Percentiles rank a stretch among this genome's conserved stretches.
Evolutionary conservation across 768 basidiomycete species (phyloP).

Genomic region (Leucocoprinus sp.): DNA sequence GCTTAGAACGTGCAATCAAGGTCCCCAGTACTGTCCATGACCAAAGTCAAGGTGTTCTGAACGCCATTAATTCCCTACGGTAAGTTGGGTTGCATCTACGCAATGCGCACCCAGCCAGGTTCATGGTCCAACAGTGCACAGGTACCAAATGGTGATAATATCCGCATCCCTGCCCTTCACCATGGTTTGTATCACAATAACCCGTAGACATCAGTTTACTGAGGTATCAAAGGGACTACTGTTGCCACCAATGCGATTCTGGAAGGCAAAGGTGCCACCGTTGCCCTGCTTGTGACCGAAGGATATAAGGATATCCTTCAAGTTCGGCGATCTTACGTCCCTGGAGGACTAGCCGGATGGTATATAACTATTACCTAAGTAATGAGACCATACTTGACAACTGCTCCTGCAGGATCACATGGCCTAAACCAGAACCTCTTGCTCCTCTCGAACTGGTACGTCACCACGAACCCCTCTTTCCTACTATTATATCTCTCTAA

Average conservation of each 20-base stretch:
- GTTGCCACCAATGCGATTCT: constrained; percentile 24
- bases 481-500: neutral
- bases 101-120: neutral
- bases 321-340: constrained; percentile 15
- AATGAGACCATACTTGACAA: constrained; percentile 7
- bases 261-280: constrained; percentile 21
- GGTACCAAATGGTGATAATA: constrained; percentile 10
- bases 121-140: constrained; percentile 12
- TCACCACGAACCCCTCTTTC: neutral
- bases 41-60: constrained; percentile 21
- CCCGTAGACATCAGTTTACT: neutral
- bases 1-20: constrained; percentile 1
- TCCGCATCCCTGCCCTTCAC: constrained; percentile 15
- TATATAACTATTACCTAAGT: constrained; percentile 7
- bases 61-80: constrained; percentile 17
- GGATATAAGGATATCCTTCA: constrained; percentile 18
- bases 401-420: constrained; percentile 17
- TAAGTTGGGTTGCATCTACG: neutral
- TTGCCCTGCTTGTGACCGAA: constrained; percentile 23
- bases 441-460: constrained; percentile 22
- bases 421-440: constrained; percentile 22
- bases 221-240: constrained; percentile 14
- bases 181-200: constrained; percentile 13
- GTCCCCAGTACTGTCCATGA: constrained; percentile 21
- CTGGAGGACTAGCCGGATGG: constrained; percentile 20